Conservation (phyloP, 2,329 filamentous ascomycete genomes). For the Arthrobotrys iridis region DNA sequence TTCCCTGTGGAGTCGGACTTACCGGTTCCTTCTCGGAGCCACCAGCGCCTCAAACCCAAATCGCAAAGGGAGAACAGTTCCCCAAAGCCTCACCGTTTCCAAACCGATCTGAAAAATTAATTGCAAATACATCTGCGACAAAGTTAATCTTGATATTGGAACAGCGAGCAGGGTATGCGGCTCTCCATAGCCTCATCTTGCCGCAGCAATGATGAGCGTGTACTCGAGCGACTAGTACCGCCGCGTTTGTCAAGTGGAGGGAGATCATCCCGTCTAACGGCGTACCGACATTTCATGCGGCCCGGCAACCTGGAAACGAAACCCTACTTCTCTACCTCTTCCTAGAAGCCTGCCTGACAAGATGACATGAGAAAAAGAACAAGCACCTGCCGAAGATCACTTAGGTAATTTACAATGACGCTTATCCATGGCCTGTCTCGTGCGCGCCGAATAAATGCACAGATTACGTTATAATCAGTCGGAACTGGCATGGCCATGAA, state of each 20-base stretch:
- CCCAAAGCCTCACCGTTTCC: no score
- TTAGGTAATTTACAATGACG: not conserved
- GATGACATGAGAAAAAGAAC: not conserved
- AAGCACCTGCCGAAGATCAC: not conserved
- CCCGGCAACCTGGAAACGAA: constrained; percentile 41
- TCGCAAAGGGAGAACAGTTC: not conserved
- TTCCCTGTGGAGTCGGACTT: not conserved
- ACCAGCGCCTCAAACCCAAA: not conserved
- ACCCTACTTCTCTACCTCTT: not conserved
- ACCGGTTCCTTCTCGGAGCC: no score
- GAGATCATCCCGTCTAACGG: constrained; percentile 27
- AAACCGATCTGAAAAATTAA: not conserved
- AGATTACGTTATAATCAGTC: not conserved
- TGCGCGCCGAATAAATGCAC: not conserved
- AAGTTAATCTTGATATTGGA: not conserved
- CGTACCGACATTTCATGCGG: not conserved
- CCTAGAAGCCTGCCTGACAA: not conserved
- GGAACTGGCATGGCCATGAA: not conserved
- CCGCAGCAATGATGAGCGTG: not conserved
- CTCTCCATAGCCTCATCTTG: constrained; percentile 28
- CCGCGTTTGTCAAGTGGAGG: constrained; percentile 16
- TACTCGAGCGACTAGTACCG: not conserved
- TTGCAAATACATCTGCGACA: constrained; percentile 27
- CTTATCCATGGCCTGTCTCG: not conserved
- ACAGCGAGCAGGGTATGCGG: not conserved